A percentile compares a stretch with the other conserved stretches of the same genome.
Conservation (phyloP, 225 moss, liverwort and hornwort genomes). For the Lunularia cruciata region DNA sequence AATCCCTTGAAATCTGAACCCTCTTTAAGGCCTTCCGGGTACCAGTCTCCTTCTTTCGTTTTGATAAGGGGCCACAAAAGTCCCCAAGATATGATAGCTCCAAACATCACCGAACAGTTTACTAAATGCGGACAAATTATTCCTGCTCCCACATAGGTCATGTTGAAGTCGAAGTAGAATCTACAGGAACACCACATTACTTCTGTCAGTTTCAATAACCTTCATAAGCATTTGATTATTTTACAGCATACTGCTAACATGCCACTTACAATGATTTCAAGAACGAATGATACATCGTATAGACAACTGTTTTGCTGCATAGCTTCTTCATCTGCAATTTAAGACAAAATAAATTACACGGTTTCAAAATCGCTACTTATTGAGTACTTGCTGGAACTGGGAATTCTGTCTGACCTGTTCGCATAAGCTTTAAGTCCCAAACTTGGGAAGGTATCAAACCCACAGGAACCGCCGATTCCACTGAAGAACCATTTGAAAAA, state of each 20-base stretch:
- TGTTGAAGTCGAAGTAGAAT: conserved; percentile 83
- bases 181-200: conserved; percentile 39
- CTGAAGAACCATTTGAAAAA: conserved; percentile 92
- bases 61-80: conserved; percentile 90
- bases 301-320: too few species aligned
- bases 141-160: conserved; percentile 81
- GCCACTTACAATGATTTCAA: too few species aligned
- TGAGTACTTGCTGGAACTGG: too few species aligned
- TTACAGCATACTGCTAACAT: too few species aligned
- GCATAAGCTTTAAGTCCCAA: conserved; percentile 69
- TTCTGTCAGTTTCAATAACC: too few species aligned
- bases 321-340: too few species aligned
- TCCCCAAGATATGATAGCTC: conserved; percentile 81
- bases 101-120: conserved; percentile 71
- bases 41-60: conserved; percentile 68
- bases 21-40: conserved; percentile 18
- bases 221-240: too few species aligned
- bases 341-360: too few species aligned
- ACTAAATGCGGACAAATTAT: conserved; percentile 90
- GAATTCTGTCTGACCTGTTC: too few species aligned
- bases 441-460: conserved; percentile 74
- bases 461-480: conserved; percentile 57
- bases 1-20: conserved; percentile 57
- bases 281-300: too few species aligned
- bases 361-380: too few species aligned